These are phyloP conservation scores for Lodderomyces elongisporus DNA, from an alignment of 1,139 yeast species.

Conservation along the genomic window DNA sequence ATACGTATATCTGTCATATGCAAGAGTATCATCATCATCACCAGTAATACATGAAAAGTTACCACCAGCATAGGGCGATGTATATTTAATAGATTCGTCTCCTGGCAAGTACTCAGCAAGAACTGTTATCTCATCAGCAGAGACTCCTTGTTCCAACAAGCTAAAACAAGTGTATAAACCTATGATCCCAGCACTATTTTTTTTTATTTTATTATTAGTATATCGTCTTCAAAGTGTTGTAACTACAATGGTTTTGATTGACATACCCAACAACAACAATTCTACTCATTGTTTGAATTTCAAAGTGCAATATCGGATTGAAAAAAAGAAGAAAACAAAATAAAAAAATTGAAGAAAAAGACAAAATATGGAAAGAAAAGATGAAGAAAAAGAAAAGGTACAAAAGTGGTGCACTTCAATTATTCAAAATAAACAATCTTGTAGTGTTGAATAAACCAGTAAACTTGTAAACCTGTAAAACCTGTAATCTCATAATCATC, in stretches of 20 bases:
- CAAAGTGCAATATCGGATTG: no score
- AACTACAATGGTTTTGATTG: neutral
- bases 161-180: conserved; percentile 64
- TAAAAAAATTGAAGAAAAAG: neutral
- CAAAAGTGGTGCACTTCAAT: neutral
- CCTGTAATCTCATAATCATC: no score
- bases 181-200: conserved; percentile 62
- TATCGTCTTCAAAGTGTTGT: no score
- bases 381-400: no score
- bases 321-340: no score
- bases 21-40: conserved; percentile 45
- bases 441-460: no score
- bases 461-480: no score
- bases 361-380: conserved; percentile 5
- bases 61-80: conserved; percentile 83
- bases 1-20: conserved; percentile 54
- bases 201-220: conserved; percentile 3
- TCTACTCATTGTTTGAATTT: conserved; percentile 24
- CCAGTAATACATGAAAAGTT: conserved; percentile 65
- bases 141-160: conserved; percentile 42
- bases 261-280: conserved; percentile 33
- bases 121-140: conserved; percentile 47
- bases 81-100: conserved; percentile 62
- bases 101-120: conserved; percentile 68
- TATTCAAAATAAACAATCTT: no score